Conservation (phyloP, 257 asterid species). For the Orobanche coerulescens region DNA sequence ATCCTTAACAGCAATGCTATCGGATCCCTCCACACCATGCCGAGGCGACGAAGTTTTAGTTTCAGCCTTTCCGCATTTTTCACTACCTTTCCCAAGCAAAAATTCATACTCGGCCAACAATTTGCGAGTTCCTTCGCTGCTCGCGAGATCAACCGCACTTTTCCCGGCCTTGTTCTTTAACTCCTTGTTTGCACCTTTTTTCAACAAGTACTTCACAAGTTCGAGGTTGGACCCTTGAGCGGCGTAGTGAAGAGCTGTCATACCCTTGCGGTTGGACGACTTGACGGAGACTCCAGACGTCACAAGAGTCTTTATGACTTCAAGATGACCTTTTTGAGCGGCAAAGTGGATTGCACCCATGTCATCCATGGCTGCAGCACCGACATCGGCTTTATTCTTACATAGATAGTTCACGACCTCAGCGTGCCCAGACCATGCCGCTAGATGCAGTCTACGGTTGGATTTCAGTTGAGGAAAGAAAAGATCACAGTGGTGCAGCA, state of each 20-base stretch:
- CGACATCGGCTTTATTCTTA: constrained; percentile 81
- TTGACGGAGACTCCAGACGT: constrained; percentile 60
- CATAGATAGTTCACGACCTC: constrained; percentile 65
- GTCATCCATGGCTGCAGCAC: constrained; percentile 98
- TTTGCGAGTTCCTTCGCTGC: constrained; percentile 51
- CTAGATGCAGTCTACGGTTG: constrained; percentile 73
- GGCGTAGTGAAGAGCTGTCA: constrained; percentile 90
- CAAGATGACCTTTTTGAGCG: constrained; percentile 87
- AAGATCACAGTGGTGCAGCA: neutral
- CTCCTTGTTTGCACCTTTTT: constrained; percentile 59
- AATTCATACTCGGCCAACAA: constrained; percentile 36
- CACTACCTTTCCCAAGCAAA: constrained; percentile 30
- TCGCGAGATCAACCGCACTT: constrained; percentile 63
- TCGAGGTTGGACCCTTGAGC: constrained; percentile 80
- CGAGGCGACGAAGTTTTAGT: constrained; percentile 11
- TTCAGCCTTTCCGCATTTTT: constrained; percentile 30
- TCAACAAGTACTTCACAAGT: constrained; percentile 65
- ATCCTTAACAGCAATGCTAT: constrained; percentile 19
- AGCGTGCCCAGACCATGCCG: constrained; percentile 91
- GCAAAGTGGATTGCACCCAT: constrained; percentile 98
- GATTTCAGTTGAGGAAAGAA: constrained; percentile 26
- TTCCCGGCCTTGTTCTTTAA: constrained; percentile 78
- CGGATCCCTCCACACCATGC: constrained; percentile 27
- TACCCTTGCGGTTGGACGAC: constrained; percentile 73
- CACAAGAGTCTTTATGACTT: constrained; percentile 54